Base-by-base conservation (phyloP, 129 eudicot genomes). In the Erigeron canadensis region DNA sequence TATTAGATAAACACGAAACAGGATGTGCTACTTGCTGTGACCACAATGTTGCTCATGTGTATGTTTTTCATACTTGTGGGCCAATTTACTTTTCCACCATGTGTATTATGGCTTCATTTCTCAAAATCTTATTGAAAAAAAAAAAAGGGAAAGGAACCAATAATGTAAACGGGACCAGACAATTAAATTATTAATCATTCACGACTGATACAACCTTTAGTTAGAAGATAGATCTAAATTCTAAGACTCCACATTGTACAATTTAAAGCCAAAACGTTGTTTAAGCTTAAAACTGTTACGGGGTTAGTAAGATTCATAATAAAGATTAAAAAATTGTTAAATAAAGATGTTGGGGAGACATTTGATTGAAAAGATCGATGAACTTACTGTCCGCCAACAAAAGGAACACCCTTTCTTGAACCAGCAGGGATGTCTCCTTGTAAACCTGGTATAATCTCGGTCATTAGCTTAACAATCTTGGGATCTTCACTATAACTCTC, bases 401-500 rank as follows among this genome's bases (percentile, higher is more conserved):
- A 82, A 21, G 86, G 83, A 73, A 73, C 76, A 50, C 79, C 79
- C 69, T 77, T 70, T 81, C 77, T 63, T 41, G 77, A 70, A 13
- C 77, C 74, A 62, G 80, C 72, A 53, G 86, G 83, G 72, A 72
- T 77, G 18, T 77, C 83, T 65, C 83, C 83, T 67, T 82, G 86
- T 60, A 82, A 73, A 41, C 83, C 83, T 1, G 82, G 77, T 22
- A 82, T 78, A 53, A 82, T 82, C 59, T 73, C 73, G 0, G 86
- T 82, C 86, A 82, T 78, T 57, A 58, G 38, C 48, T 74, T 76
- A 45, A 85, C 89, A 38, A 85, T 82, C 44, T 75, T 79, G 13
- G 76, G 88, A 74, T 84, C 75, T 74, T 84, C 88, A 59, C 88
- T 84, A 8, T 77, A 84, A 73, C 88, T 84, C 34, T 84, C 85